A percentile compares a stretch with the other conserved stretches of the same genome.
Conservation (phyloP, 352 stramenopile genomes). For the Globisporangium yorkense region DNA sequence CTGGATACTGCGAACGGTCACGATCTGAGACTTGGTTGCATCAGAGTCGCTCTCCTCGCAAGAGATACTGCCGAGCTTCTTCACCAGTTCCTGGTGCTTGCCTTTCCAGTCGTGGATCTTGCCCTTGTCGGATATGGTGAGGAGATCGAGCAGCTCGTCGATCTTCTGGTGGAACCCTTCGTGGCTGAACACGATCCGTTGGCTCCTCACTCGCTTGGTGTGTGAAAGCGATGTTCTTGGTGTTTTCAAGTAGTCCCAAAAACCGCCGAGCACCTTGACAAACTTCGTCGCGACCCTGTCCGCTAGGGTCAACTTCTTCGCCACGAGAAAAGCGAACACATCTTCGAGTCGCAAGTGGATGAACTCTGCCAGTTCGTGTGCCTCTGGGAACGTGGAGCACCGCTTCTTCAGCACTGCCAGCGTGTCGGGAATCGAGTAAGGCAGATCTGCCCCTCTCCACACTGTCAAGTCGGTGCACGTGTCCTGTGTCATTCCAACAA, state of each 20-base stretch:
- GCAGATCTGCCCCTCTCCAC: background rate
- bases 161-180: slow-evolving; percentile 7
- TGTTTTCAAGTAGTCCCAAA: background rate
- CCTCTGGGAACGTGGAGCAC: background rate
- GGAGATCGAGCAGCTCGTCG: background rate
- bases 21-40: background rate
- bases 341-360: background rate
- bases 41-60: background rate
- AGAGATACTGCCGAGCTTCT: background rate
- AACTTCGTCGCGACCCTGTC: background rate
- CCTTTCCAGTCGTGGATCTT: background rate
- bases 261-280: background rate
- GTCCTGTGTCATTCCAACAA: background rate
- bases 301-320: background rate
- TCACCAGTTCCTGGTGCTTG: background rate
- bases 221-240: background rate
- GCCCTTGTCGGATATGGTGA: background rate
- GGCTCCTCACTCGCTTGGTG: background rate
- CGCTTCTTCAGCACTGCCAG: background rate
- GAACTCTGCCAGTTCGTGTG: background rate
- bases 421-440: background rate
- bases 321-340: background rate
- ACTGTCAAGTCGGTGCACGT: background rate
- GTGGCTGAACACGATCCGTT: background rate
- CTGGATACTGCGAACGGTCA: background rate